Evolutionary conservation across 2,329 filamentous ascomycete species (phyloP), one percentile per base, ranked within the genome.

Genomic region (Pyrenochaeta sp.): DNA sequence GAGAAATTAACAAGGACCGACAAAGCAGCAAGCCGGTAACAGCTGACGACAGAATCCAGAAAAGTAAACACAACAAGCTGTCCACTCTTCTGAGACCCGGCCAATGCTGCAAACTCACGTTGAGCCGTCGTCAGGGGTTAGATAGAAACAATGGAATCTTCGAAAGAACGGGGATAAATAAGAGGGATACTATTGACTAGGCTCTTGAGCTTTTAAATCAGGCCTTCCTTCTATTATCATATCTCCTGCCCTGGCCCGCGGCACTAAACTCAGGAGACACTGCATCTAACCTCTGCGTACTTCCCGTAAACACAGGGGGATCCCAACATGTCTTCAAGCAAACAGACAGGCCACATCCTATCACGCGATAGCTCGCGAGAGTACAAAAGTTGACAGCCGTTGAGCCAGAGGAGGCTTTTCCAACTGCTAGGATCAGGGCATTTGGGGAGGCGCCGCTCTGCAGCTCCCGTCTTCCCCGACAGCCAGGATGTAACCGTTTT

Each of bases 161-260:
- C 29, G 49, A 30, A 45, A 17, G 45, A 54, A 35, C 43, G 53
- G 48, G n/a, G 49, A 37, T 47, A 51, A 45, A 64, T 62, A 66
- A 36, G 36, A 48, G 39, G 42, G 41, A 40, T 27, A 35, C 36
- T 66, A 65, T 61, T 46, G 52, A 59, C 55, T 54, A 52, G 60
- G 56, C 44, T 52, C 41, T 45, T 33, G 12, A 46, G 39, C 27
- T 49, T 63, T 63, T 59, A 58, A 59, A 51, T 36, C 48, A 54
- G 44, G 50, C 48, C 45, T n/a, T 49, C 37, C 21, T 33, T 49
- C 29, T 50, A 31, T 31, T 48, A 45, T 49, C 48, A 40, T 42
- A 51, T 45, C 40, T 44, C 37, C 44, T 41, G 46, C 54, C 47
- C 39, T 35, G 43, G 35, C 37, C 49, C 39, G 46, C 32, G 39